Conservation (phyloP, 768 basidiomycete genomes). For the Dacryopinax primogenitus region DNA sequence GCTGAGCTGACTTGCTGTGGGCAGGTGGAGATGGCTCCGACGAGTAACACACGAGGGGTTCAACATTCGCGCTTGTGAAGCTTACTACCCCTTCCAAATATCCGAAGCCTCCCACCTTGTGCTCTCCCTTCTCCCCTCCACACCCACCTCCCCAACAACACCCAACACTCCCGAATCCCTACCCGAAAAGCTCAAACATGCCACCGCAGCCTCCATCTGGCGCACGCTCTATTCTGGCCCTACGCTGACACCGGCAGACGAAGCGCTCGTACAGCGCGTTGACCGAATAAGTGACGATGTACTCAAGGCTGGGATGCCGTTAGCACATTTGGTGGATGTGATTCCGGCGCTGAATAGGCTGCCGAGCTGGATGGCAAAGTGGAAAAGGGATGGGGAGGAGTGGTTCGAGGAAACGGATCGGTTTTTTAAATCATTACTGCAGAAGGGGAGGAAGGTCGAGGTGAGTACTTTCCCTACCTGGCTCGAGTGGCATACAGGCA, state of each 20-base stretch:
- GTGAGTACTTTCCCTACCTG: not conserved
- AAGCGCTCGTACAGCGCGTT: not conserved
- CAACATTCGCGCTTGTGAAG: not conserved
- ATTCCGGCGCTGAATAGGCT: not conserved
- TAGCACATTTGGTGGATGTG: not conserved
- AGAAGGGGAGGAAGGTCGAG: not conserved
- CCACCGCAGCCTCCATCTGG: not conserved
- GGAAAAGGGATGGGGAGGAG: not conserved
- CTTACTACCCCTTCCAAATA: not conserved
- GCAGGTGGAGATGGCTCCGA: not conserved
- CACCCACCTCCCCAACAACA: not conserved
- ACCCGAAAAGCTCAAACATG: not conserved
- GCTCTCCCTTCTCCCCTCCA: constrained; percentile 5
- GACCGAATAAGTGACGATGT: not conserved
- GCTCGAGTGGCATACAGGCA: not conserved
- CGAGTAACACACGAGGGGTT: constrained; percentile 1
- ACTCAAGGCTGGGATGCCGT: not conserved
- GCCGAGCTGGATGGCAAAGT: not conserved
- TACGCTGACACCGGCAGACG: not conserved
- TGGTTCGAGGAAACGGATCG: not conserved
- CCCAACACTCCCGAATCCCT: not conserved
- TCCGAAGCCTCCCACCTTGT: not conserved
- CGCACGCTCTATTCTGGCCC: not conserved
- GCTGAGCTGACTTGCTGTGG: not conserved
- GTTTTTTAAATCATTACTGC: not conserved